Conservation (phyloP, 2,329 filamentous ascomycete species). For the Tolypocladium inflatum region DNA sequence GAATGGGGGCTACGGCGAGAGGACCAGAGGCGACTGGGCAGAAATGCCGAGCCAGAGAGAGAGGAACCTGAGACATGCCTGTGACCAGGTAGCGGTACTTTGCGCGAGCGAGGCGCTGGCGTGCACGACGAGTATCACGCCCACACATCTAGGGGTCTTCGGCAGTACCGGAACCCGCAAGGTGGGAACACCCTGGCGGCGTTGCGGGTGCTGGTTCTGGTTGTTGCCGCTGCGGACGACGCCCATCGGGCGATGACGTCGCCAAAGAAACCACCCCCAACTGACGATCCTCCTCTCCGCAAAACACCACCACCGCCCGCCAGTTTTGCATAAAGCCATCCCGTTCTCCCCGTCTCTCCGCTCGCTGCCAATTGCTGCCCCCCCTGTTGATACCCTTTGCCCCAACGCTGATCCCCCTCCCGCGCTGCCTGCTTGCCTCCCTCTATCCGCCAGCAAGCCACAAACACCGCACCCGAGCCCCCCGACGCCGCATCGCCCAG, state of each 20-base stretch:
- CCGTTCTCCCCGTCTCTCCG: not conserved
- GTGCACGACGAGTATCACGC: not conserved
- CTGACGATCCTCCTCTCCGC: conserved; percentile 6
- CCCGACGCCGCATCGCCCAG: not conserved
- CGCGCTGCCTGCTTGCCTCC: not conserved
- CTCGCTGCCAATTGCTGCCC: not conserved
- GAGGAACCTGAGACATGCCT: not conserved
- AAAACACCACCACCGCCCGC: not conserved
- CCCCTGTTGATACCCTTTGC: conserved; percentile 1
- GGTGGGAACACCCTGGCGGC: not conserved
- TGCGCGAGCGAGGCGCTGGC: not conserved
- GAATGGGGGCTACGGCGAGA: conserved; percentile 3
- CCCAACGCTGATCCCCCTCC: conserved; percentile 1
- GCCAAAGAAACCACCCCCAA: conserved; percentile 5
- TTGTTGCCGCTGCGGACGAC: not conserved
- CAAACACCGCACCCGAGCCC: not conserved
- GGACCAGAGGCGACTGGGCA: not conserved
- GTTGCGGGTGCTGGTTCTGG: not conserved
- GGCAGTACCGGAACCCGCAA: not conserved
- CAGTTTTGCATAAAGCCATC: conserved; percentile 7
- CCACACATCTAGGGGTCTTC: not conserved
- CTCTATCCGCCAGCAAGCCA: not conserved
- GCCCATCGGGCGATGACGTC: conserved; percentile 8
- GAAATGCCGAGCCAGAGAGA: not conserved
- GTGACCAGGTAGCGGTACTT: not conserved